These are phyloP conservation scores for Dioscorea alata DNA, from an alignment of 106 monocot species.

Conservation along the genomic window DNA sequence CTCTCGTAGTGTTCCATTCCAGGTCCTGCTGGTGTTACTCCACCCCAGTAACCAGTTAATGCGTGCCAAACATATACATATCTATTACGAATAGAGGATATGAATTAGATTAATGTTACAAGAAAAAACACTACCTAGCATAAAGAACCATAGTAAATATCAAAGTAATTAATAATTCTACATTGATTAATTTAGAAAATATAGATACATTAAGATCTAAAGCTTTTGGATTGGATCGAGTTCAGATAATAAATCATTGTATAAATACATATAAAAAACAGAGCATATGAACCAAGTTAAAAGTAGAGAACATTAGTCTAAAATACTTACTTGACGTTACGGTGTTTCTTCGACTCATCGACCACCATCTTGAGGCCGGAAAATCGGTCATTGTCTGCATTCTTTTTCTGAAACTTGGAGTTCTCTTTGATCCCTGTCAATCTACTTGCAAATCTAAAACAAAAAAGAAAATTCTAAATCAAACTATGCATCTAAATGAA, in stretches of 20 bases:
- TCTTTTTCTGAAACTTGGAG: conserved; percentile 60
- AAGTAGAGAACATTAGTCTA: no score
- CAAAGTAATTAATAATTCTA: no score
- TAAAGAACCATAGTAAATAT: no score
- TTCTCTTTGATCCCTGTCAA: conserved; percentile 68
- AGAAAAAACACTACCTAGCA: no score
- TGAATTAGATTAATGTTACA: no score
- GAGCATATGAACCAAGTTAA: no score
- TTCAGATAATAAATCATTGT: no score
- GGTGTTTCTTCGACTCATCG: conserved; percentile 37
- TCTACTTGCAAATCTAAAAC: conserved; percentile 28
- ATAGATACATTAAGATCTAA: no score
- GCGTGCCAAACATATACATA: conserved; percentile 75
- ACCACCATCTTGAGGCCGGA: conserved; percentile 58
- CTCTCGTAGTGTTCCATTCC: conserved; percentile 72
- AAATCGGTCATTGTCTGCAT: conserved; percentile 1
- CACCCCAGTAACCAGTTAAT: conserved; percentile 69
- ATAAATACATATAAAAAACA: no score
- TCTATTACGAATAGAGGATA: background rate
- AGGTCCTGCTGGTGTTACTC: conserved; percentile 44
- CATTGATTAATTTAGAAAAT: no score
- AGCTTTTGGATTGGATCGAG: no score
- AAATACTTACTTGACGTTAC: conserved; percentile 27
- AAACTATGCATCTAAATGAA: background rate
- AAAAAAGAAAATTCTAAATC: background rate